Evolutionary conservation across 2,329 filamentous ascomycete genomes (phyloP).

Genomic region (Penicillium sp.): DNA sequence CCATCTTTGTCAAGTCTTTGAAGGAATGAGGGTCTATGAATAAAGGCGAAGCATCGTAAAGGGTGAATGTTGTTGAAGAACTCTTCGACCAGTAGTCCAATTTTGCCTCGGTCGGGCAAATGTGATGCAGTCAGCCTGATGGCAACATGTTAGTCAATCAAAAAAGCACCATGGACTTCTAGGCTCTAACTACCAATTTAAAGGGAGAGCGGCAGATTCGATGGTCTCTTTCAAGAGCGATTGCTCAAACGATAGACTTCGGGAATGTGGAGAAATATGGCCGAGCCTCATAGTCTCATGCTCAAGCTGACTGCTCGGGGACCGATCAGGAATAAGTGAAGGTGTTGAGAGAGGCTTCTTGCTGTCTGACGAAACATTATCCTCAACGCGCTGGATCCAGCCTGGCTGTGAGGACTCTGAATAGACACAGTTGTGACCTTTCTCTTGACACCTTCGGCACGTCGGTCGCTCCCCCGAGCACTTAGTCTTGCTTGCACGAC

Average conservation of each 20-base stretch:
- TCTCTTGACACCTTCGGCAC: conserved; percentile 17
- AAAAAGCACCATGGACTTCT: neutral
- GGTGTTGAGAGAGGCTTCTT: neutral
- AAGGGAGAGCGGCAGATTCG: neutral
- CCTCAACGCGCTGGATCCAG: conserved; percentile 18
- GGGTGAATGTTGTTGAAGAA: conserved; percentile 25
- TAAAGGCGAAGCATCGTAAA: conserved; percentile 22
- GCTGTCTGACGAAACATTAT: neutral
- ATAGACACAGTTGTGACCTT: conserved; percentile 12
- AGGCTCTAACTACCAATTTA: conserved; percentile 12
- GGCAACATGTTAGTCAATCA: neutral
- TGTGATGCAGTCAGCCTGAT: conserved; percentile 11
- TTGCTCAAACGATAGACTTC: neutral
- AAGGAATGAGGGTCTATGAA: conserved; percentile 19
- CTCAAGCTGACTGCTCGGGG: neutral
- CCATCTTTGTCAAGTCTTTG: conserved; percentile 15
- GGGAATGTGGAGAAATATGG: neutral
- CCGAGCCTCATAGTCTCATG: neutral
- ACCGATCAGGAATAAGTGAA: neutral
- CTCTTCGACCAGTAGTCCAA: conserved; percentile 17
- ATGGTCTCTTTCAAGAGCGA: neutral
- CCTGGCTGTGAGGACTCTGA: conserved; percentile 20
- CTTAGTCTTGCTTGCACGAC: conserved; percentile 23
- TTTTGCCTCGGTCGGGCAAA: conserved; percentile 10
- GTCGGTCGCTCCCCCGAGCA: conserved; percentile 22